Evolutionary conservation across 75 land plant genomes (phyloP), one percentile per base, ranked within the genome.

Genomic region (Sequoia sempervirens): DNA sequence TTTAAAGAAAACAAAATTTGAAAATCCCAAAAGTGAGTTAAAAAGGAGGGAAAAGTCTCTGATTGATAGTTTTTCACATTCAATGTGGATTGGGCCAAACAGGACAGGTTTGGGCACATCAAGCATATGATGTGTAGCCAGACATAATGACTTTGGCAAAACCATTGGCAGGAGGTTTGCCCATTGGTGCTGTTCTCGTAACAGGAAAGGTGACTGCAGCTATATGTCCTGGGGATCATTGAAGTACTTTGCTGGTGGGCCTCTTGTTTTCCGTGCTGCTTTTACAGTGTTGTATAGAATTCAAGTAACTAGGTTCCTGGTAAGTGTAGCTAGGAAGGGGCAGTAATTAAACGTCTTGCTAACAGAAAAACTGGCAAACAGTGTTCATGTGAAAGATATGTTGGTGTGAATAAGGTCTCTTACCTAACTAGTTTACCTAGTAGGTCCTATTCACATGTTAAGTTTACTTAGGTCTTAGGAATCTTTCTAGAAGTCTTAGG

Each of bases 81-180:
- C 99, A 96, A 86, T 96, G 99, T 90, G 99, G 96, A 11, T 84
- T 94, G 17, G 98, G 98, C 28, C 89, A 96, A 82, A 94, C 92
- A 20, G 96, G 98, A 1, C 50, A 84, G 13, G 90, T 96, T 10
- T 96, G 96, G 98, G 98, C 98, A 23, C 93, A 96, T 84, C 95
- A 96, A 70, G 88, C 88, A 15, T 93, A 89, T 84, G 92, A 87
- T 70, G 89, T 43, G 46, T 5, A 43, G 46, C 46, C 46, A 43
- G 46, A 43, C 46, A 43, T 43, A 43, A 43, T 43, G 46, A 43
- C 7, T 43, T 43, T 43, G 46, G 46, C 46, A 43, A 43, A 43
- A 6, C 46, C 46, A 43, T 6, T 43, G 46, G 46, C 46, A 43
- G 46, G 46, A 5, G 46, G 46, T 43, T 43, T 43, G 46, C 46